Conservation (phyloP, 1,284 basidiomycete species). For the Sanguinoderma infundibulare region DNA sequence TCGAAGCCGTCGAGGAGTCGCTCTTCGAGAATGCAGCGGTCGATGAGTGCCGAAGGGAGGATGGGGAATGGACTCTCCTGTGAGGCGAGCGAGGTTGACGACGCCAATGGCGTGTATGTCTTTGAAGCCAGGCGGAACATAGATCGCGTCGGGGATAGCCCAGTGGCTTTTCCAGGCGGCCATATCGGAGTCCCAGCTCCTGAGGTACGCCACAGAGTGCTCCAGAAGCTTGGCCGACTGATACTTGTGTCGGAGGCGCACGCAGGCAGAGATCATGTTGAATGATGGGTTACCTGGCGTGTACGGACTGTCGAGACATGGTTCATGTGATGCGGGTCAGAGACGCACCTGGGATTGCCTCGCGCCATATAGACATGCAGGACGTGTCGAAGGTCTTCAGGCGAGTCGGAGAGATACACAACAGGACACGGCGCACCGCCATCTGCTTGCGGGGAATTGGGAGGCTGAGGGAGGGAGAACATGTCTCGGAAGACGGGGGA, state of each 20-base stretch:
- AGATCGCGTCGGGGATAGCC: no score
- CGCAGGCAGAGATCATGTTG: no score
- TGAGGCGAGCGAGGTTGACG: slow-evolving; percentile 7
- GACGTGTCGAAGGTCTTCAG: not conserved
- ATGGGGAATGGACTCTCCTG: not conserved
- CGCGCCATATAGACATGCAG: not conserved
- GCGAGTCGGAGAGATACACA: not conserved
- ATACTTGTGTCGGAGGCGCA: slow-evolving; percentile 18
- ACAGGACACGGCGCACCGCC: not conserved
- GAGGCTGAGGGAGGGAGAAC: slow-evolving; percentile 9
- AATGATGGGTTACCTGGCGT: not conserved
- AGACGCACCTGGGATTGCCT: not conserved
- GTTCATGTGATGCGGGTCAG: not conserved
- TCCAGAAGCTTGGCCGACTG: slow-evolving; percentile 2
- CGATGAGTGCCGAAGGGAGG: not conserved
- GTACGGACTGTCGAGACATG: not conserved
- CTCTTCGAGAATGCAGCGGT: not conserved
- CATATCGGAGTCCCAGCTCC: not conserved
- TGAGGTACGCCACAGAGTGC: not conserved
- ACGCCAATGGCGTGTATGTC: not conserved
- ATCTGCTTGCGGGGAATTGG: not conserved
- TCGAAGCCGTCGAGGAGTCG: not conserved
- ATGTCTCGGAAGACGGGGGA: slow-evolving; percentile 17
- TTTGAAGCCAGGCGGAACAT: not conserved
- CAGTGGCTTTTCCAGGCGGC: not conserved